Percentiles rank a stretch among this genome's conserved stretches.
These are phyloP conservation scores for Trichosanthes cucumerina DNA, from an alignment of 306 rosid genomes.

Conservation along the genomic window DNA sequence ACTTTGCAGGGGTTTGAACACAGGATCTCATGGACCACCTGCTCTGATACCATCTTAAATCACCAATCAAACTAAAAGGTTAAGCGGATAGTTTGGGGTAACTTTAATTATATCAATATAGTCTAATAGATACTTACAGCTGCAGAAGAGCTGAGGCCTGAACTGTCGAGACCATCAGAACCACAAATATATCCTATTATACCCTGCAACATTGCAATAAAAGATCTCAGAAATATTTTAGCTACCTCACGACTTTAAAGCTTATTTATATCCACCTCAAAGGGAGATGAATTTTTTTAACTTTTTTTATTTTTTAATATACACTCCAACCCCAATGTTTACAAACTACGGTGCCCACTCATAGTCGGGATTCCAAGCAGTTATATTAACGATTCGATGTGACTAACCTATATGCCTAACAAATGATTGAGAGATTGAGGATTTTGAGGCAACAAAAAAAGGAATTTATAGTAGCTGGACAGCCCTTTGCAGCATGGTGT, in stretches of 20 bases:
- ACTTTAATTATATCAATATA: too few relatives aligned
- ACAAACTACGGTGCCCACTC: neutral
- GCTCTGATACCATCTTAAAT: too few relatives aligned
- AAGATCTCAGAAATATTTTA: neutral
- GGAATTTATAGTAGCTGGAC: neutral
- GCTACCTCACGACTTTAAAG: neutral
- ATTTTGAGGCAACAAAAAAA: neutral
- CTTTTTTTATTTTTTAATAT: neutral
- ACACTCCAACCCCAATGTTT: neutral
- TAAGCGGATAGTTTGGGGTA: too few relatives aligned
- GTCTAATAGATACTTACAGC: slow-evolving; percentile 90
- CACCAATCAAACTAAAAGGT: too few relatives aligned
- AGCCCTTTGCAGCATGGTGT: neutral
- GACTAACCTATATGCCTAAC: neutral
- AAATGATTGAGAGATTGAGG: neutral
- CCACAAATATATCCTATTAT: slow-evolving; percentile 69
- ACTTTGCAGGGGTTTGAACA: too few relatives aligned
- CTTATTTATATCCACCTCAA: neutral
- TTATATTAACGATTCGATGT: neutral
- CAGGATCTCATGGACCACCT: too few relatives aligned
- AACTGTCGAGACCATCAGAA: slow-evolving; percentile 75
- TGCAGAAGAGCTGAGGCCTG: slow-evolving; percentile 97
- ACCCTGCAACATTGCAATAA: slow-evolving; percentile 53
- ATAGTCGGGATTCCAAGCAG: neutral
- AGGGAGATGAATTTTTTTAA: neutral